phyloP scores from a whole-genome alignment of 345 rosid species.

The Bruguiera sexangula region DNA sequence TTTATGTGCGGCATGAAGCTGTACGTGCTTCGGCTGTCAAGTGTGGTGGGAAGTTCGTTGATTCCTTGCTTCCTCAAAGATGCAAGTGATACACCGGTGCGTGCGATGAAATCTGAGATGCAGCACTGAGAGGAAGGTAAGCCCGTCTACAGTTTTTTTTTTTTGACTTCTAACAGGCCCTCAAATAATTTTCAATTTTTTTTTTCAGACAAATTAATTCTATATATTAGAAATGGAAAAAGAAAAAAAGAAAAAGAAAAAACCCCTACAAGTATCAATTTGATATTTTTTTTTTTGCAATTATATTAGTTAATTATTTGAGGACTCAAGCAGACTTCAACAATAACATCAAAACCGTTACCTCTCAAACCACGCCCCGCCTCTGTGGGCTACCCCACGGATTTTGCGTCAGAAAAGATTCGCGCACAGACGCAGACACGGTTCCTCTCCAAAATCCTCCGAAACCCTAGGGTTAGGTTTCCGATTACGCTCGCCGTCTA shows the following conservation, averaged over 20 bases:
- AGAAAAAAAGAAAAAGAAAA: too few relatives aligned
- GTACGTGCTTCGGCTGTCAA: conserved; percentile 77
- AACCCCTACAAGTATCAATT: too few relatives aligned
- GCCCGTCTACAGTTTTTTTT: conserved; percentile 33
- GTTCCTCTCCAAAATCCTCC: neutral
- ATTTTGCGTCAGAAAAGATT: neutral
- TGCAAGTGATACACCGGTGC: conserved; percentile 20
- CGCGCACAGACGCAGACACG: too few relatives aligned
- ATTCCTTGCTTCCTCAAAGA: conserved; percentile 63
- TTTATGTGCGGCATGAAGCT: conserved; percentile 61
- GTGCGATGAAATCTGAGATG: neutral
- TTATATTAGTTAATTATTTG: too few relatives aligned
- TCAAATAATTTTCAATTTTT: neutral
- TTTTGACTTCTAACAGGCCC: conserved; percentile 56
- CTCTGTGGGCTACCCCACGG: neutral
- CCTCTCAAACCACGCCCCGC: neutral
- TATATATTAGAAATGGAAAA: too few relatives aligned
- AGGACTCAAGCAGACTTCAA: too few relatives aligned
- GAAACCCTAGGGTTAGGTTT: conserved; percentile 4
- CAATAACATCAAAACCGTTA: too few relatives aligned
- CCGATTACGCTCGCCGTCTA: too few relatives aligned
- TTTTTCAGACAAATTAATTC: too few relatives aligned
- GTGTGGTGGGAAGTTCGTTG: conserved; percentile 75
- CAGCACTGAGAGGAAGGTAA: conserved; percentile 6
- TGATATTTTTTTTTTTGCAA: too few relatives aligned